phyloP scores from a whole-genome alignment of 1,139 yeast species.

The Pichia sp. region DNA sequence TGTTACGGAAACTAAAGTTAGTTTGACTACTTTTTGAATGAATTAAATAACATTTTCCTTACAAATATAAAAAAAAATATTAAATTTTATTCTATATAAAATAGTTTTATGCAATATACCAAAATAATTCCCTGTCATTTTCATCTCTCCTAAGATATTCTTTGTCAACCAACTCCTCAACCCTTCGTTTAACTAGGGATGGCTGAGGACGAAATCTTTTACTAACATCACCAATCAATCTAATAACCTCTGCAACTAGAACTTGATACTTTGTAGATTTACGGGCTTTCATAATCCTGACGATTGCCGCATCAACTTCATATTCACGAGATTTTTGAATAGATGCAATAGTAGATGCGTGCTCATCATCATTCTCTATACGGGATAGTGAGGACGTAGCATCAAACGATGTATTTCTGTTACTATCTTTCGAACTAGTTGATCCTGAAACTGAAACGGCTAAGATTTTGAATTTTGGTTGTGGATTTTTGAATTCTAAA shows the following conservation, averaged over 20 bases:
- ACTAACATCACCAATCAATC: conserved; percentile 46
- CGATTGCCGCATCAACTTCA: conserved; percentile 83
- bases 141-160: conserved; percentile 77
- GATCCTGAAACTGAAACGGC: conserved; percentile 47
- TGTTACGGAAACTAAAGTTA: no score
- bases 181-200: conserved; percentile 61
- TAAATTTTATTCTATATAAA: no score
- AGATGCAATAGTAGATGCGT: conserved; percentile 37
- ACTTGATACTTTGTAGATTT: conserved; percentile 58
- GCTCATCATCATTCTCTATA: conserved; percentile 35
- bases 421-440: not conserved
- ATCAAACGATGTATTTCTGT: conserved; percentile 32
- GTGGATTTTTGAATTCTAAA: conserved; percentile 63
- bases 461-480: conserved; percentile 67
- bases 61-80: no score
- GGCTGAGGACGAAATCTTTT: conserved; percentile 60
- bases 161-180: conserved; percentile 76
- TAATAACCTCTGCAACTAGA: conserved; percentile 51
- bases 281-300: conserved; percentile 78
- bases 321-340: conserved; percentile 44
- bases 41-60: no score
- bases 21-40: no score
- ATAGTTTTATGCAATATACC: conserved; percentile 53
- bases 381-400: conserved; percentile 33
- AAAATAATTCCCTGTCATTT: conserved; percentile 54